Evolutionary conservation across 2,329 filamentous ascomycete genomes (phyloP).

Genomic region (Colletotrichum gigasporum): DNA sequence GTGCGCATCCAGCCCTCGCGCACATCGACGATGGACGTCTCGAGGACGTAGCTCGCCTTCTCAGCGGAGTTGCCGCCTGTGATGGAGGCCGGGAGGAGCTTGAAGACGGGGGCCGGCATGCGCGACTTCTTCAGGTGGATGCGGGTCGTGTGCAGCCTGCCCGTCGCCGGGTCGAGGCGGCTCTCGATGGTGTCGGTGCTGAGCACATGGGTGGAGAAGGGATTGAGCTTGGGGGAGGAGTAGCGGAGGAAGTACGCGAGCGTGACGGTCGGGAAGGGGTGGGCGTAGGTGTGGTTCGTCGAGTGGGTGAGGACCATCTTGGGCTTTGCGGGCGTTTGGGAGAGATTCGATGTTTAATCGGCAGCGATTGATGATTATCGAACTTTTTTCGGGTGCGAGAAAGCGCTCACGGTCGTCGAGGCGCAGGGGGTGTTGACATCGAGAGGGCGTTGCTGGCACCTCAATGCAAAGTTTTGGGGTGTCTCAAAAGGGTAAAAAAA

Average conservation of each 20-base stretch:
- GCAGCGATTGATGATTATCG: not conserved
- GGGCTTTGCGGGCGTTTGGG: constrained; percentile 21
- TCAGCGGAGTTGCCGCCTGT: constrained; percentile 70
- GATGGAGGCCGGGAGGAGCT: constrained; percentile 76
- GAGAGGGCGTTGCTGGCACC: not conserved
- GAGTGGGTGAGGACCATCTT: constrained; percentile 72
- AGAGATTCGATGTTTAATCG: not conserved
- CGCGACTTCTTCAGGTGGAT: constrained; percentile 86
- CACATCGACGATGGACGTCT: constrained; percentile 82
- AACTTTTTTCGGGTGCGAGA: not conserved
- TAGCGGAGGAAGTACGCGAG: constrained; percentile 92
- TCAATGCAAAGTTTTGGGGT: not conserved
- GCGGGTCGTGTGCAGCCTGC: constrained; percentile 80
- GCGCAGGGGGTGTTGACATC: constrained; percentile 21
- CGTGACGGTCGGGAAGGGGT: constrained; percentile 85
- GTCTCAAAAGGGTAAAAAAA: not conserved
- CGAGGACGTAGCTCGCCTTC: constrained; percentile 82
- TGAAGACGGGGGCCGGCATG: constrained; percentile 77
- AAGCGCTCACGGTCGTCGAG: constrained; percentile 23
- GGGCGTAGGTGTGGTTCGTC: constrained; percentile 77
- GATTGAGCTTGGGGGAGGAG: constrained; percentile 75
- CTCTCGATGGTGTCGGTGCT: constrained; percentile 85
- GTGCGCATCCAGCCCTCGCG: constrained; percentile 85
- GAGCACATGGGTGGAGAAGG: constrained; percentile 83
- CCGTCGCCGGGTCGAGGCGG: constrained; percentile 76